These are phyloP conservation scores for Penicillium crystallinum DNA, from an alignment of 495 filamentous ascomycete genomes.

Conservation along the genomic window DNA sequence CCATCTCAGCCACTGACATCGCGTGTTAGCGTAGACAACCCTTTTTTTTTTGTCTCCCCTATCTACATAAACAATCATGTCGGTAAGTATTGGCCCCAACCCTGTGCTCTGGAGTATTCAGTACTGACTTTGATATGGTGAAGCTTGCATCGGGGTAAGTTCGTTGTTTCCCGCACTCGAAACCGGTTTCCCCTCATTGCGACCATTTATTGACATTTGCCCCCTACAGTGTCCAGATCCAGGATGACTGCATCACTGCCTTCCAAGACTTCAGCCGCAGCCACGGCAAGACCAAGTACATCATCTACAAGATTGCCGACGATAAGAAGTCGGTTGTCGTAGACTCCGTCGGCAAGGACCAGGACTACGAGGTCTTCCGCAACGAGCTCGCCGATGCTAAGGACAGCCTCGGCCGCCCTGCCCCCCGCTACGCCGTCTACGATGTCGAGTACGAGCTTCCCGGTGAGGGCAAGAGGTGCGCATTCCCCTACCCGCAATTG, in stretches of 20 bases:
- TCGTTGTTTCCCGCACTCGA: conserved; percentile 3
- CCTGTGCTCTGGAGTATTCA: not conserved
- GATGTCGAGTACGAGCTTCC: conserved; percentile 82
- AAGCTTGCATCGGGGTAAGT: conserved; percentile 46
- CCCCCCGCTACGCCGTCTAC: conserved; percentile 87
- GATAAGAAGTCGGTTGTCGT: conserved; percentile 87
- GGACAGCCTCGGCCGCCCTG: conserved; percentile 58
- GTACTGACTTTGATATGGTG: conserved; percentile 15
- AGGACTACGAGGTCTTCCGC: conserved; percentile 73
- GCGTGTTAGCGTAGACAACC: conserved; percentile 31
- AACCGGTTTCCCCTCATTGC: conserved; percentile 8
- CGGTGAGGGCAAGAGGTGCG: conserved; percentile 79
- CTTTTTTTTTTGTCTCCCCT: conserved; percentile 19
- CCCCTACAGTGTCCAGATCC: conserved; percentile 63
- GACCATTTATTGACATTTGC: conserved; percentile 17
- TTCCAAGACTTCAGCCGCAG: conserved; percentile 91
- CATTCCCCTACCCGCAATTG: not conserved
- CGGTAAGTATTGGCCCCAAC: conserved; percentile 27
- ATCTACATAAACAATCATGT: conserved; percentile 35
- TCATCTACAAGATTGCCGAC: conserved; percentile 96
- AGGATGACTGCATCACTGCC: conserved; percentile 69
- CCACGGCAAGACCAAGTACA: conserved; percentile 78
- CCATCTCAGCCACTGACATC: conserved; percentile 26
- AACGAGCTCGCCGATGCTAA: conserved; percentile 67
- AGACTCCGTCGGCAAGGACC: conserved; percentile 60